phyloP scores from a whole-genome alignment of 345 rosid genomes.

The Eucalyptus curtisii region DNA sequence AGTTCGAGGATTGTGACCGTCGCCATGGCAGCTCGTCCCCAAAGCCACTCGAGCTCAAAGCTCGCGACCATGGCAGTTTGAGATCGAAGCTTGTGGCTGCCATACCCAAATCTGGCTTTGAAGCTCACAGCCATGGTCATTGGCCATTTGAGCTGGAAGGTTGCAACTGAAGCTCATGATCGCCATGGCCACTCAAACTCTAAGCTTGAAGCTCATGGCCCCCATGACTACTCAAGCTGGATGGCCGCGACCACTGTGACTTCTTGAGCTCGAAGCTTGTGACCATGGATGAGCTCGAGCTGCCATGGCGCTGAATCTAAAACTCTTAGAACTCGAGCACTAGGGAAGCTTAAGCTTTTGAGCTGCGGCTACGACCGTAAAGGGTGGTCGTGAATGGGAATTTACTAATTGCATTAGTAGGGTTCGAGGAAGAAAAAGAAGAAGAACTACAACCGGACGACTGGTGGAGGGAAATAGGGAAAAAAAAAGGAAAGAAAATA shows the following conservation, averaged over 20 bases:
- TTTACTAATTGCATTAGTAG: background rate
- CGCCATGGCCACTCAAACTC: background rate
- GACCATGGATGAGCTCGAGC: background rate
- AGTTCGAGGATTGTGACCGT: background rate
- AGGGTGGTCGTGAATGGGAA: background rate
- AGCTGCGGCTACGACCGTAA: background rate
- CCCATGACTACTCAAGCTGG: background rate
- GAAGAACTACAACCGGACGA: background rate
- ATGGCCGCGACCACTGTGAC: fast-evolving
- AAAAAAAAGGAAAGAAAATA: background rate
- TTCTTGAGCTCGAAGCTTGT: background rate
- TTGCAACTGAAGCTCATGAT: background rate
- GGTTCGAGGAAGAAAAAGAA: background rate
- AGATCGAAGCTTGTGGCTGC: background rate
- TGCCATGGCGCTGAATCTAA: background rate
- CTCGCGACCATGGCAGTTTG: background rate
- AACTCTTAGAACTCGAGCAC: background rate
- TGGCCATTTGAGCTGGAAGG: background rate
- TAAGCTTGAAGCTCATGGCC: background rate
- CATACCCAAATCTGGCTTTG: background rate
- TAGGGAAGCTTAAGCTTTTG: background rate
- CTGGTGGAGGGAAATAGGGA: background rate
- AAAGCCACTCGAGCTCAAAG: background rate
- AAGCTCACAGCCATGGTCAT: background rate
- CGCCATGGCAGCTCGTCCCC: background rate